These are phyloP conservation scores for Hericium rajendrae DNA, from an alignment of 768 basidiomycete species.

Conservation along the genomic window DNA sequence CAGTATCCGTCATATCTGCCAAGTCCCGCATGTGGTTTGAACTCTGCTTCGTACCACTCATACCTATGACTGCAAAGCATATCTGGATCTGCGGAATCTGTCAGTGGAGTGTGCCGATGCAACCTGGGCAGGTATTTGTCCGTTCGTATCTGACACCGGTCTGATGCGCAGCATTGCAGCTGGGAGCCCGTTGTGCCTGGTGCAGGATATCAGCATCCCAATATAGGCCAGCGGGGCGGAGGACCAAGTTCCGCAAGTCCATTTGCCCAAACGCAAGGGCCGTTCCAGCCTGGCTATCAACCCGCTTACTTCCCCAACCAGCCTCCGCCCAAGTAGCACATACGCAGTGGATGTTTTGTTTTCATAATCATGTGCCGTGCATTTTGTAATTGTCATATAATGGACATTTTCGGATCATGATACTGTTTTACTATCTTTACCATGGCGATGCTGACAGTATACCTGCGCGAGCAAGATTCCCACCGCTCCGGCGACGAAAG, in stretches of 20 bases:
- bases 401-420: background rate
- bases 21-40: conserved; percentile 69
- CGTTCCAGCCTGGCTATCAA: conserved; percentile 19
- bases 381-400: background rate
- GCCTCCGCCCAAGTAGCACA: background rate
- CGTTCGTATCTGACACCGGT: background rate
- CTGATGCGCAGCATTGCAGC: conserved; percentile 5
- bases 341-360: background rate
- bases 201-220: background rate
- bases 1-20: conserved; percentile 52
- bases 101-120: conserved; percentile 47
- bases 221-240: background rate
- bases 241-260: background rate
- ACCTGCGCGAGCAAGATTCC: background rate
- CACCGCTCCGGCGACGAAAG: background rate
- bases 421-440: background rate
- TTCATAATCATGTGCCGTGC: background rate
- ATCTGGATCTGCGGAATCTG: conserved; percentile 70
- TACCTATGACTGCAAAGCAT: conserved; percentile 52
- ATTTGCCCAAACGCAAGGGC: conserved; percentile 4
- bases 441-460: background rate
- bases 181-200: conserved; percentile 17
- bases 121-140: conserved; percentile 34
- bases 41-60: conserved; percentile 61
- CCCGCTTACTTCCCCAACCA: conserved; percentile 31